These are phyloP conservation scores for Trametes sanguinea DNA, from an alignment of 768 basidiomycete genomes.

Conservation along the genomic window DNA sequence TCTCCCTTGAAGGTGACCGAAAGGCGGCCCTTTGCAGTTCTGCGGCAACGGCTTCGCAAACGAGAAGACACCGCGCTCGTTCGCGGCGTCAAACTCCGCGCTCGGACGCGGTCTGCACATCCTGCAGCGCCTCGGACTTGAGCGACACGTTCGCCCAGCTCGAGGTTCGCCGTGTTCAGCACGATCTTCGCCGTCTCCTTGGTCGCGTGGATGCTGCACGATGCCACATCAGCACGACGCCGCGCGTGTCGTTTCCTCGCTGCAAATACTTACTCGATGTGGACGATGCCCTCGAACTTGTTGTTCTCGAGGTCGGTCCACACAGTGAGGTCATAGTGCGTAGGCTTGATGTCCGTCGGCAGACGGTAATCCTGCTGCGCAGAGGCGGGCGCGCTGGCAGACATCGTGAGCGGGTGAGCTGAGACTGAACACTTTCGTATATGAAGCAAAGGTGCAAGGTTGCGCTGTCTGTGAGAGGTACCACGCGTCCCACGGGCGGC, in stretches of 20 bases:
- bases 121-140: conserved; percentile 53
- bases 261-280: conserved; percentile 54
- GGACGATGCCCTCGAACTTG: conserved; percentile 75
- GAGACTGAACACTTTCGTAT: conserved; percentile 7
- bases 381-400: conserved; percentile 2
- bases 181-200: conserved; percentile 61
- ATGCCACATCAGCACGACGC: background rate
- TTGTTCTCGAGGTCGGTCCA: conserved; percentile 81
- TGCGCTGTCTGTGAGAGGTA: background rate
- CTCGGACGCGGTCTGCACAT: conserved; percentile 46
- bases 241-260: too few species aligned
- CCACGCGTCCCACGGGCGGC: too few species aligned
- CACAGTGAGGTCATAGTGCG: conserved; percentile 77
- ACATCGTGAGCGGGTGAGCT: conserved; percentile 10
- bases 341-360: conserved; percentile 65
- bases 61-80: conserved; percentile 68
- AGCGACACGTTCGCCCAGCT: conserved; percentile 58
- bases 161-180: conserved; percentile 68
- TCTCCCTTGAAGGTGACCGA: conserved; percentile 67
- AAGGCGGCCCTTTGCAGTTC: conserved; percentile 69
- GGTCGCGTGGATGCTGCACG: conserved; percentile 61
- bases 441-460: background rate
- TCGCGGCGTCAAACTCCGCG: conserved; percentile 56
- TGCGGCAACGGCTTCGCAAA: conserved; percentile 59
- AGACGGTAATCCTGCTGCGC: conserved; percentile 49